These are phyloP conservation scores for Phaeosphaeria sp. DNA, from an alignment of 2,329 filamentous ascomycete species.

Conservation along the genomic window DNA sequence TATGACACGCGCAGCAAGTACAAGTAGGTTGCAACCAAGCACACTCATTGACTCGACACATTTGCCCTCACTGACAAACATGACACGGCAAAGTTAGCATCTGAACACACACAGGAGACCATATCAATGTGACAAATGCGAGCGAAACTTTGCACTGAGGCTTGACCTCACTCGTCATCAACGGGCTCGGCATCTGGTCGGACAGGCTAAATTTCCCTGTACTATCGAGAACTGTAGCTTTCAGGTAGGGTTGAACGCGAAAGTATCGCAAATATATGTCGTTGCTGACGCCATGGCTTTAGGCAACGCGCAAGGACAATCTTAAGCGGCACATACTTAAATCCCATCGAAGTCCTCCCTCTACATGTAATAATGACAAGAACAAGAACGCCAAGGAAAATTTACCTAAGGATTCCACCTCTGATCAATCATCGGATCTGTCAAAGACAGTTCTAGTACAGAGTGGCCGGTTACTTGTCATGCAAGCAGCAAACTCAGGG, in stretches of 20 bases:
- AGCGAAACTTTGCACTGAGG: constrained; percentile 7
- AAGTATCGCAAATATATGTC: neutral
- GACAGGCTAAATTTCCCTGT: constrained; percentile 5
- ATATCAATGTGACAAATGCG: constrained; percentile 1
- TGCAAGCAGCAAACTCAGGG: constrained; percentile 7
- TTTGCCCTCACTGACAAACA: neutral
- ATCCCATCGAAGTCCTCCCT: neutral
- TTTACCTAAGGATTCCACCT: neutral
- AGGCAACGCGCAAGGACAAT: neutral
- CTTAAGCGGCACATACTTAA: neutral
- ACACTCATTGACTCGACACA: neutral
- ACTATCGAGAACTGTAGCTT: neutral
- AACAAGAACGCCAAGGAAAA: neutral
- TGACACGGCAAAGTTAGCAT: constrained; percentile 8
- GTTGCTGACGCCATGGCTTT: neutral
- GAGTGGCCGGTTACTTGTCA: neutral
- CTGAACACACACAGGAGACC: constrained; percentile 15
- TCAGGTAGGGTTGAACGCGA: neutral
- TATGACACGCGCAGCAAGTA: neutral
- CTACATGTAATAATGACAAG: neutral
- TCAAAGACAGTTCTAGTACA: neutral
- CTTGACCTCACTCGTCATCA: constrained; percentile 10
- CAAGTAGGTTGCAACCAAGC: neutral
- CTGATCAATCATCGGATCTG: too few relatives aligned
- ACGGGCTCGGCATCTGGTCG: constrained; percentile 8